These are phyloP conservation scores for Psilocybe mexicana DNA, from an alignment of 1,284 basidiomycete genomes.

Conservation along the genomic window DNA sequence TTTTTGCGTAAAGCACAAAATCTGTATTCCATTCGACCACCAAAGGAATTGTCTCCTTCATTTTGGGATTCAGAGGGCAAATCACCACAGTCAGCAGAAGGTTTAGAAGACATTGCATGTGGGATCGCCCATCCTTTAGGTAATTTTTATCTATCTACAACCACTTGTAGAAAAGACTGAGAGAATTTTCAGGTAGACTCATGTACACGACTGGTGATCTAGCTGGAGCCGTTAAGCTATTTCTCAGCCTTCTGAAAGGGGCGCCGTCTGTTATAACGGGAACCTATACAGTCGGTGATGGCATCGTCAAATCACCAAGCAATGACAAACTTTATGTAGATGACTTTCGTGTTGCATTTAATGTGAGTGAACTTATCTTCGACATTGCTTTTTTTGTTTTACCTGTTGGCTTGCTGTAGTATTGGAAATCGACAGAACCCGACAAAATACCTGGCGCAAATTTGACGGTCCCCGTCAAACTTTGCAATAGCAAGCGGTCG, in stretches of 20 bases:
- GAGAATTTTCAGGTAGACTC: slow-evolving; percentile 54
- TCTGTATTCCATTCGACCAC: slow-evolving; percentile 50
- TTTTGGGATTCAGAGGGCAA: slow-evolving; percentile 74
- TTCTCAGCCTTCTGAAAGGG: slow-evolving; percentile 60
- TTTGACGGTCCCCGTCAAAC: slow-evolving; percentile 58
- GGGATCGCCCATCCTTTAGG: slow-evolving; percentile 80
- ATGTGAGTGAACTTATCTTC: slow-evolving; percentile 42
- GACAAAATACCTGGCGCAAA: slow-evolving; percentile 39
- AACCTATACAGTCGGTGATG: slow-evolving; percentile 20
- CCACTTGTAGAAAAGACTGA: slow-evolving; percentile 3
- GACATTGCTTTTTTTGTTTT: neutral
- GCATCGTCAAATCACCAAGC: slow-evolving; percentile 26
- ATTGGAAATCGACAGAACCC: slow-evolving; percentile 57
- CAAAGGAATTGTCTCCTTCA: slow-evolving; percentile 67
- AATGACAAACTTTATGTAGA: slow-evolving; percentile 70
- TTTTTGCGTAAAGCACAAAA: slow-evolving; percentile 70
- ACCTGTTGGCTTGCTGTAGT: slow-evolving; percentile 40
- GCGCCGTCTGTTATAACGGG: slow-evolving; percentile 25
- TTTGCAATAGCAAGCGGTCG: slow-evolving; percentile 56
- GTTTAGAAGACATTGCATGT: slow-evolving; percentile 63
- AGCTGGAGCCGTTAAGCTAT: slow-evolving; percentile 64
- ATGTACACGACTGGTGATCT: slow-evolving; percentile 78
- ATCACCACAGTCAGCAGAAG: slow-evolving; percentile 37
- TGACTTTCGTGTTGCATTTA: slow-evolving; percentile 77
- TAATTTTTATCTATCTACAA: slow-evolving; percentile 25